phyloP scores from a whole-genome alignment of 768 basidiomycete species.

The Chlorophyllum brunneum region DNA sequence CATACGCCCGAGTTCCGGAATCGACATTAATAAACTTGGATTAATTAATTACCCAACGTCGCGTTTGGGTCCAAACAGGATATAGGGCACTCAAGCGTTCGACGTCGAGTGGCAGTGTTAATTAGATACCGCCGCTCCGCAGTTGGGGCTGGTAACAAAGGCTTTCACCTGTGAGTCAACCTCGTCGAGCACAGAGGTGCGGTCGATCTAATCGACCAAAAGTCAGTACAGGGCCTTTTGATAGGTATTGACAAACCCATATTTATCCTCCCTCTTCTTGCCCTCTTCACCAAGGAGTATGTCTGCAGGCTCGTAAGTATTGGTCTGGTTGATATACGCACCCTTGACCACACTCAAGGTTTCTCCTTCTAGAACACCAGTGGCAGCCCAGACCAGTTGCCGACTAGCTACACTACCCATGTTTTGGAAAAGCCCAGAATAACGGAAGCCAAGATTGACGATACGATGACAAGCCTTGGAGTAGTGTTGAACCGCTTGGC shows the following conservation, averaged over 20 bases:
- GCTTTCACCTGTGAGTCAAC: slow-evolving; percentile 2
- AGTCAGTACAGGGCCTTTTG: slow-evolving; percentile 18
- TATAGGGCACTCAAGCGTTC: too few species aligned
- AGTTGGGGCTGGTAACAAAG: too few species aligned
- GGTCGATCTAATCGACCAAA: slow-evolving; percentile 5
- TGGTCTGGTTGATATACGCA: slow-evolving; percentile 23
- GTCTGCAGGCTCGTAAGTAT: slow-evolving; percentile 26
- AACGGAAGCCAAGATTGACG: slow-evolving; percentile 44
- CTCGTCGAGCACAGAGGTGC: background rate
- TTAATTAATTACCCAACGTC: too few species aligned
- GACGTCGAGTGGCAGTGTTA: too few species aligned
- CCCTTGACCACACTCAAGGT: slow-evolving; percentile 19
- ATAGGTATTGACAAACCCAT: too few species aligned
- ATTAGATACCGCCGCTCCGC: too few species aligned
- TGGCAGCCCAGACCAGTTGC: slow-evolving; percentile 29
- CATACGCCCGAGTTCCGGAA: too few species aligned
- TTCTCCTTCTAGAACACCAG: slow-evolving; percentile 18
- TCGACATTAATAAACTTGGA: too few species aligned
- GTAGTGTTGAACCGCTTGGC: slow-evolving; percentile 21
- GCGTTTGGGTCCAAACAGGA: too few species aligned
- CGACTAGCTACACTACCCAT: slow-evolving; percentile 15
- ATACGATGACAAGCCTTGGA: slow-evolving; percentile 33
- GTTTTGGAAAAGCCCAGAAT: slow-evolving; percentile 26
- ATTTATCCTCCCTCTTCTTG: slow-evolving; percentile 20
- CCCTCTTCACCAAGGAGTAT: slow-evolving; percentile 26